Evolutionary conservation across 2,329 filamentous ascomycete genomes (phyloP).

Genomic region (Lecanicillium sp.): DNA sequence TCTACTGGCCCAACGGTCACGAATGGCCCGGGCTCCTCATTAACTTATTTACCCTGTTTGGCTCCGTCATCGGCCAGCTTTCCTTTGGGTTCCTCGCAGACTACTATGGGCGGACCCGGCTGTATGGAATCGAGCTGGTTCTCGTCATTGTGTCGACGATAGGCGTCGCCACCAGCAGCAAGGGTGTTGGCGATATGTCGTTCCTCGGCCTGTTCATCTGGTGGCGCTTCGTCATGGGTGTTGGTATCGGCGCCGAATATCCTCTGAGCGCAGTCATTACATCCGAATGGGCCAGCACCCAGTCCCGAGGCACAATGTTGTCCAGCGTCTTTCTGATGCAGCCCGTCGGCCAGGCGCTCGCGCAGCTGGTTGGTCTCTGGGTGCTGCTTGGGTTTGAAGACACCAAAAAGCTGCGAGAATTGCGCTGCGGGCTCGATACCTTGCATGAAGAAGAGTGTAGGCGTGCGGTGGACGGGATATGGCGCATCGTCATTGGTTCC

Average conservation of each 20-base stretch:
- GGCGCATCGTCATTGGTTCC: conserved; percentile 60
- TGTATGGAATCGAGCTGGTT: conserved; percentile 49
- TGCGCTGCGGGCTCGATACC: conserved; percentile 40
- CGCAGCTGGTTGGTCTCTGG: conserved; percentile 52
- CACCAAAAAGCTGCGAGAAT: conserved; percentile 31
- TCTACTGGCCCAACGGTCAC: conserved; percentile 40
- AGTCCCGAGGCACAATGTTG: conserved; percentile 60
- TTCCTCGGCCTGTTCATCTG: conserved; percentile 43
- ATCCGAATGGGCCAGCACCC: conserved; percentile 56
- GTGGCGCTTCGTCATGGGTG: conserved; percentile 49
- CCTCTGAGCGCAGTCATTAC: conserved; percentile 61
- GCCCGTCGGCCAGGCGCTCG: conserved; percentile 57
- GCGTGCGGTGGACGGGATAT: conserved; percentile 49
- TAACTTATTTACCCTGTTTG: conserved; percentile 44
- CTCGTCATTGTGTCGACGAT: conserved; percentile 51
- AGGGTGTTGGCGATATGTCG: conserved; percentile 40
- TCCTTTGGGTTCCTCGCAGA: conserved; percentile 47
- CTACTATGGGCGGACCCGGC: conserved; percentile 44
- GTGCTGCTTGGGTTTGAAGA: conserved; percentile 39
- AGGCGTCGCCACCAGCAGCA: conserved; percentile 44
- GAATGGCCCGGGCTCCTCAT: conserved; percentile 39
- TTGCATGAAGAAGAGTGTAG: conserved; percentile 37
- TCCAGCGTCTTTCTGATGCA: conserved; percentile 64
- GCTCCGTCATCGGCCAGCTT: conserved; percentile 44
- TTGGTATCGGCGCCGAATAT: conserved; percentile 59